These are phyloP conservation scores for Tritrichomonas musculus DNA, from an alignment of 208 protist genomes.

Conservation along the genomic window DNA sequence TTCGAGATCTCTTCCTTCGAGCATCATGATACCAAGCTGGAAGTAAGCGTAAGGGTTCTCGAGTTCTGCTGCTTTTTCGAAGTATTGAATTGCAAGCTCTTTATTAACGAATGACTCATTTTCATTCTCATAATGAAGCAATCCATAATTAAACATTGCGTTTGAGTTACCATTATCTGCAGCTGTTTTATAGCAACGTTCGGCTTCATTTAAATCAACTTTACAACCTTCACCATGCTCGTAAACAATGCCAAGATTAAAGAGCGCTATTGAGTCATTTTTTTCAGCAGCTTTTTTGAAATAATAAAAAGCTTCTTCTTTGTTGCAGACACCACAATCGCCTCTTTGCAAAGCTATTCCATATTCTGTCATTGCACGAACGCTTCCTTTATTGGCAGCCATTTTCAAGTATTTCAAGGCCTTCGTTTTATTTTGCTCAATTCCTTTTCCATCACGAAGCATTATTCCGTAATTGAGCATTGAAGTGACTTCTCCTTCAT, in stretches of 20 bases:
- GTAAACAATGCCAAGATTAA: not conserved
- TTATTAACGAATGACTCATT: not conserved
- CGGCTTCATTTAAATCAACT: not conserved
- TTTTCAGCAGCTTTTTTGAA: not conserved
- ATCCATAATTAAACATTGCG: not conserved
- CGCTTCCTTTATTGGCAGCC: not conserved
- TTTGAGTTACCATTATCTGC: not conserved
- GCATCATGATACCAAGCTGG: no score
- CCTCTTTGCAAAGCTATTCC: not conserved
- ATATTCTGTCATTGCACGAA: not conserved
- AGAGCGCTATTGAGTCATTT: not conserved
- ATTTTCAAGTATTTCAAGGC: not conserved
- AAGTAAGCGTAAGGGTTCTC: no score
- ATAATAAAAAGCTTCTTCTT: not conserved
- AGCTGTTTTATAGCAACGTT: not conserved
- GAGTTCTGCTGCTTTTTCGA: no score
- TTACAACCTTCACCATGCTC: not conserved
- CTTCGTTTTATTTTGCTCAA: not conserved
- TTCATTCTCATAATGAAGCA: not conserved
- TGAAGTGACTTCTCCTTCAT: not conserved
- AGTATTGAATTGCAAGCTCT: not conserved
- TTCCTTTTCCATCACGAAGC: not conserved
- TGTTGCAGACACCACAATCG: not conserved
- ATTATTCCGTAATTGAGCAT: not conserved
- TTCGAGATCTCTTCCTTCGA: no score